Base-by-base conservation (phyloP, 2,329 filamentous ascomycete genomes). In the Lasiodiplodia gonubiensis region DNA sequence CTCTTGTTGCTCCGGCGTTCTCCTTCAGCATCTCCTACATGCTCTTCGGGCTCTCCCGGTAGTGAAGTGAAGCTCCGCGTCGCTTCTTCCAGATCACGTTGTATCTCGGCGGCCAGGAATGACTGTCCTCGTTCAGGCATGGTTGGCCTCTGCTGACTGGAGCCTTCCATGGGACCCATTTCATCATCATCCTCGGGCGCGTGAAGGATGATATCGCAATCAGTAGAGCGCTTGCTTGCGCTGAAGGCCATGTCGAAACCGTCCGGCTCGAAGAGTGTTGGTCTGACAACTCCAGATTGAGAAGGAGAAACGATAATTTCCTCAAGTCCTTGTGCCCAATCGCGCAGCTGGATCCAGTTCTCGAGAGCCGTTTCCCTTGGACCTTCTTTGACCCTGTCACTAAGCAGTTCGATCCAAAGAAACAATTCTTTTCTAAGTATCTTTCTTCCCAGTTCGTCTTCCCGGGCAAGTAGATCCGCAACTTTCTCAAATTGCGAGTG, bases 101-200 rank as follows among this genome's bases (percentile, higher is more conserved):
- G 81, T 51, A 86, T 83, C 60, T 81, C 79, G 3, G 81, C 80
- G 3, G 83, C 84, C 68, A 81, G 76, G 39, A 79, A 84, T 3
- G 81, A 80, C 18, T 75, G 77, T 63, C 82, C 80, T 68, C 83
- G 76, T 18, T 76, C 72, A 30, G 82, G 82, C 80, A 85, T 81
- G n/a, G 75, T 76, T 14, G 83, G 83, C 72, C 83, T 72, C 25
- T 73, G 73, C 5, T 59, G 53, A 18, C 30, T 59, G 2, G 64
- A 57, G 11, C 39, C 53, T 12, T 66, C 64, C 8, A 25, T 48
- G 18, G 30, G 33, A 11, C n/a, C 42, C 5, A 23, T 52, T 7
- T 21, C 23, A 1, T 51, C 53, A 3, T 66, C 64, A 21, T 49
- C n/a, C n/a, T 46, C 37, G 4, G 16, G 21, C 5, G 35, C 3